These are phyloP conservation scores for Gigaspora rosea DNA, from an alignment of 192 early-diverging fungal species.

Conservation along the genomic window DNA sequence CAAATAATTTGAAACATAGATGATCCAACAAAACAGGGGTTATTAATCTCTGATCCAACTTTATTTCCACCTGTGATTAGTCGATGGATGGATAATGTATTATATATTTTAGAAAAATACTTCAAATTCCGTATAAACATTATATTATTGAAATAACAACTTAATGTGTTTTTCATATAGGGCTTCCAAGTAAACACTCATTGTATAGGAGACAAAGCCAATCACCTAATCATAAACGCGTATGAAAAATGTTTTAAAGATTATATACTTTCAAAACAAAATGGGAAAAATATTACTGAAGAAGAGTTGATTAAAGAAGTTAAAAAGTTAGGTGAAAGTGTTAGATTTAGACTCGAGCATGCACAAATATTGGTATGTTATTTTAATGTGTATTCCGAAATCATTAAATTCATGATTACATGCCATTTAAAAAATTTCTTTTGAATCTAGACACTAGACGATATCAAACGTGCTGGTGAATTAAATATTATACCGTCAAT, in stretches of 20 bases:
- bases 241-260: constrained; percentile 40
- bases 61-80: constrained; percentile 20
- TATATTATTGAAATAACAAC: background rate
- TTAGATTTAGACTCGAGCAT: constrained; percentile 56
- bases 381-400: background rate
- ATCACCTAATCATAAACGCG: constrained; percentile 51
- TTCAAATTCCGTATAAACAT: background rate
- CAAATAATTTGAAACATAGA: constrained; percentile 30
- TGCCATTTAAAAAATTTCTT: background rate
- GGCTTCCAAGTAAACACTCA: constrained; percentile 59
- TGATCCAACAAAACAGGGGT: constrained; percentile 43
- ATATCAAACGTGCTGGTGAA: constrained; percentile 47
- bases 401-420: background rate
- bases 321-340: constrained; percentile 11
- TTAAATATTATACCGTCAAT: constrained; percentile 56
- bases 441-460: constrained; percentile 38
- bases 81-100: constrained; percentile 32
- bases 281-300: background rate
- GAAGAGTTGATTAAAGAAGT: constrained; percentile 3
- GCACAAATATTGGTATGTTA: constrained; percentile 53
- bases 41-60: constrained; percentile 38
- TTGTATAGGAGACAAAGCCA: constrained; percentile 60
- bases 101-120: background rate
- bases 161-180: constrained; percentile 30
- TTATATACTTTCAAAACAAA: constrained; percentile 14